Percentiles rank a stretch among this genome's conserved stretches.
phyloP scores from a whole-genome alignment of 2,329 filamentous ascomycete genomes.

The Alternaria infectoria region DNA sequence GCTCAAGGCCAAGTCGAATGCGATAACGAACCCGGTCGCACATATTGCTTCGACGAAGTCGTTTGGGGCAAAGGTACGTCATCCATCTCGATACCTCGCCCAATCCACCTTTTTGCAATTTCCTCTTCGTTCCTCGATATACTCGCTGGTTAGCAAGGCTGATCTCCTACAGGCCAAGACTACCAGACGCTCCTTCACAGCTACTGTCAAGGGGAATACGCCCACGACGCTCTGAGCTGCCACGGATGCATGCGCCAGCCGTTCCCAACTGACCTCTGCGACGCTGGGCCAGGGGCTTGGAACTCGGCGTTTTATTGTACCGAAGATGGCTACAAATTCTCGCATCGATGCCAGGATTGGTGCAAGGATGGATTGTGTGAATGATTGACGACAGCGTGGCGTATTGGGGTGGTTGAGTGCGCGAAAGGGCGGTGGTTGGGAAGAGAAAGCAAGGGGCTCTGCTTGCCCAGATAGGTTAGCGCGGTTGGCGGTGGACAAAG shows the following conservation, averaged over 20 bases:
- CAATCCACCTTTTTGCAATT: background rate
- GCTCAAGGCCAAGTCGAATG: background rate
- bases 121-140: background rate
- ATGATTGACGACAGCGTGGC: background rate
- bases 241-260: conserved; percentile 19
- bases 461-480: background rate
- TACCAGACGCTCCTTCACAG: conserved; percentile 24
- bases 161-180: conserved; percentile 7
- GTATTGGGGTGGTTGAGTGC: background rate
- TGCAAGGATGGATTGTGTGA: conserved; percentile 9
- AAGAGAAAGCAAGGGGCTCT: background rate
- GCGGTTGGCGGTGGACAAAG: background rate
- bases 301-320: conserved; percentile 24
- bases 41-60: conserved; percentile 21
- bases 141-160: background rate
- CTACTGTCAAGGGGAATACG: conserved; percentile 23
- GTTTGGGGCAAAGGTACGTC: conserved; percentile 15
- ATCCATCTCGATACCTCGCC: background rate
- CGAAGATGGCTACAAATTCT: conserved; percentile 8
- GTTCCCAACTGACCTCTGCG: conserved; percentile 15
- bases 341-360: conserved; percentile 10
- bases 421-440: background rate
- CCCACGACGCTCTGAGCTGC: conserved; percentile 23
- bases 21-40: conserved; percentile 3
- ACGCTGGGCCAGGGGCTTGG: conserved; percentile 17